These are phyloP conservation scores for Geotrichum ghanense DNA, from an alignment of 805 yeast species.

Conservation along the genomic window DNA sequence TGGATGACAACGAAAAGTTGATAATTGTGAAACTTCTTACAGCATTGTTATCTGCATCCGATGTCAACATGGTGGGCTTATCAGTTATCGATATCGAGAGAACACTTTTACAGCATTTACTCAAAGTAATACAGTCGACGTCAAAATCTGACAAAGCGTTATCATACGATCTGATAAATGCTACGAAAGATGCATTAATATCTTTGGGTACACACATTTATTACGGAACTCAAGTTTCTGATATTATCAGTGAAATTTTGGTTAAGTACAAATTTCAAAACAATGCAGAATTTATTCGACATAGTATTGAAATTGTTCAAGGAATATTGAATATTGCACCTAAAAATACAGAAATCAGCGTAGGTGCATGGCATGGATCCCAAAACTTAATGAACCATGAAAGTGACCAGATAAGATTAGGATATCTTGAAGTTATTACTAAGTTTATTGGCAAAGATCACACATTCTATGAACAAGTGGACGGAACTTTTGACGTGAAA, in stretches of 20 bases:
- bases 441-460: not conserved
- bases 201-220: slow-evolving; percentile 68
- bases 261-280: not conserved
- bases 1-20: slow-evolving; percentile 10
- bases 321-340: slow-evolving; percentile 1
- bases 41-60: slow-evolving; percentile 58
- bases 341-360: not conserved
- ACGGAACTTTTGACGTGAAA: not conserved
- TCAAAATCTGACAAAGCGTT: slow-evolving; percentile 3
- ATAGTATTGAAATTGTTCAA: not conserved
- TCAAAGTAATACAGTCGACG: slow-evolving; percentile 15
- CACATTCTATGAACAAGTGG: not conserved
- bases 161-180: slow-evolving; percentile 24
- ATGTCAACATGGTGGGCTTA: slow-evolving; percentile 68
- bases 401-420: not conserved
- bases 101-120: slow-evolving; percentile 23
- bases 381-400: not conserved
- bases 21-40: slow-evolving; percentile 37
- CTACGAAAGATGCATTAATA: slow-evolving; percentile 49
- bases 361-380: not conserved
- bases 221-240: slow-evolving; percentile 78
- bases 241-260: slow-evolving; percentile 59
- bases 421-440: not conserved
- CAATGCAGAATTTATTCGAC: not conserved
- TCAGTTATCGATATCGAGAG: slow-evolving; percentile 72